Base-by-base conservation (phyloP, 2,329 filamentous ascomycete species). In the Diaporthe ampelina region DNA sequence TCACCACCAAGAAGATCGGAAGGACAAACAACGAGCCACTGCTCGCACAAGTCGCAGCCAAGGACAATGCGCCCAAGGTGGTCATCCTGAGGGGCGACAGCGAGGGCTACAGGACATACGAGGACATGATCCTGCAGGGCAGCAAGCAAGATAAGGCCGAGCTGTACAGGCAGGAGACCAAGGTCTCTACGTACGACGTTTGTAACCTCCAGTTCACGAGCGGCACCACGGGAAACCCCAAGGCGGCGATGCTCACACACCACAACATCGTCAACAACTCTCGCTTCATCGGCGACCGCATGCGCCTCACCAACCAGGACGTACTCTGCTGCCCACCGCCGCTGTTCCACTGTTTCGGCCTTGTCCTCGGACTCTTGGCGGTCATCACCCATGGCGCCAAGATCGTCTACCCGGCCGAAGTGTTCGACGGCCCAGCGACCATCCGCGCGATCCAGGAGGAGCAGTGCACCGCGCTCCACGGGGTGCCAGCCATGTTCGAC, bases 401-500 rank as follows among this genome's bases (percentile, higher is more conserved):
- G 81, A 91, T 95, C 68, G 91, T 96, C 13, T 94, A 94, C 79
- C 94, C 94, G 0, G 89, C 90, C 76, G 92, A 95, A 78, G 90
- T 92, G 0, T 96, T 96, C 79, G 92, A 94, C 78, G 88, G 93
- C 1, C 82, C 84, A 6, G 90, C 92, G 0, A 92, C 92, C 2
- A 86, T 95, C 45, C 86, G 86, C 57, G 92, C 93, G 71, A 90
- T 96, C 52, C 88, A 89, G 1, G 87, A 92, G 70, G 92, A 94
- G 80, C 84, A 86, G 59, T 93, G 92, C 81, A 96, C 94, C 0
- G 94, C 92, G 0, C 86, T 96, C 0, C 94, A 95, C 80, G 94
- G 94, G 45, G 94, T 96, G 0, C 94, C 94, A 0, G 94, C 94
- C 73, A 96, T 96, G 94, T 95, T 95, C 82, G 93, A 95, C 80